Conservation (phyloP, 1,139 yeast species). For the Geotrichum cucujoidarum region DNA sequence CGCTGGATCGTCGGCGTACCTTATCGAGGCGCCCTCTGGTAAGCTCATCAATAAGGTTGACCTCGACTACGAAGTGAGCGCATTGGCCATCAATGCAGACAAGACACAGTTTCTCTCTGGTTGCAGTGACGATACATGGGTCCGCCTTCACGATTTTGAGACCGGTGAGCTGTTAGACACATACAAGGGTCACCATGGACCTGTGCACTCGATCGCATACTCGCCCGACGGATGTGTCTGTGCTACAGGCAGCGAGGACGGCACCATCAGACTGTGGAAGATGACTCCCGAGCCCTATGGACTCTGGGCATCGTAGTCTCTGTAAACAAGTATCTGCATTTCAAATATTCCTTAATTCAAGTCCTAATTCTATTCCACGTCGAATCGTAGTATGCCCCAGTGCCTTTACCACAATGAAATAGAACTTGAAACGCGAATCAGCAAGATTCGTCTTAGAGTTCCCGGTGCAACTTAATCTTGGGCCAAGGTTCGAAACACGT, state of each 20-base stretch:
- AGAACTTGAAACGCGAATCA: no score
- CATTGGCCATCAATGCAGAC: constrained; percentile 30
- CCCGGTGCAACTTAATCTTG: no score
- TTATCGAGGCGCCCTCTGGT: constrained; percentile 28
- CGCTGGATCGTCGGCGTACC: constrained; percentile 27
- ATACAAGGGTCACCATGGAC: constrained; percentile 39
- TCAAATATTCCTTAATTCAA: no score
- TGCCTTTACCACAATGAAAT: no score
- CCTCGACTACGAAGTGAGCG: constrained; percentile 33
- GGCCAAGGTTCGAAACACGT: no score
- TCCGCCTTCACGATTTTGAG: constrained; percentile 34
- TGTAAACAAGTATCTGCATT: no score
- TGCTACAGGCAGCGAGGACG: constrained; percentile 70
- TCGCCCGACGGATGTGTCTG: constrained; percentile 39
- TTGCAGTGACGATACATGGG: constrained; percentile 36
- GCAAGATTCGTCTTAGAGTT: no score
- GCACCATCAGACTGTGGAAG: constrained; percentile 61
- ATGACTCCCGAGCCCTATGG: constrained; percentile 35
- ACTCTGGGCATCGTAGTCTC: constrained; percentile 35
- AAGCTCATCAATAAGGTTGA: constrained; percentile 25
- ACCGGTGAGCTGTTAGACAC: constrained; percentile 32
- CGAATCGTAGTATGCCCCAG: no score
- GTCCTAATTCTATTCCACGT: neutral
- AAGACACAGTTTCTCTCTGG: constrained; percentile 33
- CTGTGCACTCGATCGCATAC: constrained; percentile 36